These are phyloP conservation scores for Sisymbrium altissimum DNA, from an alignment of 345 rosid genomes.

Conservation along the genomic window DNA sequence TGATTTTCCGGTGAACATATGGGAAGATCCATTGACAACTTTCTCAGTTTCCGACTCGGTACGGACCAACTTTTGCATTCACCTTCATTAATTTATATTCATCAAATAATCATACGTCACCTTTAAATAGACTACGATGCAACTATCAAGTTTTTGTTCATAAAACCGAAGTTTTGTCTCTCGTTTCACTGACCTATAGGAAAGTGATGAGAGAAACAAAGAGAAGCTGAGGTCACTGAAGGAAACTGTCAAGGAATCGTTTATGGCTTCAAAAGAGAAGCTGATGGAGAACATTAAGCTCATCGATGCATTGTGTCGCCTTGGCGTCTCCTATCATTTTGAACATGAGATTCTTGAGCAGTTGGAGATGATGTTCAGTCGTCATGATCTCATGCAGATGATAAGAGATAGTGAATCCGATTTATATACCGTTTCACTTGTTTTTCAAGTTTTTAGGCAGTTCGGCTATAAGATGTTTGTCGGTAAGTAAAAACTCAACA, in stretches of 20 bases:
- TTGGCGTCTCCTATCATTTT: slow-evolving; percentile 21
- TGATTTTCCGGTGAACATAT: not conserved
- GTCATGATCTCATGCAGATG: not conserved
- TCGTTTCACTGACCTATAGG: not conserved
- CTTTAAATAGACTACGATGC: not conserved
- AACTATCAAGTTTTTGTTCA: no score
- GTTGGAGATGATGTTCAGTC: not conserved
- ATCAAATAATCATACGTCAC: no score
- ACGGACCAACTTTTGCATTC: not conserved
- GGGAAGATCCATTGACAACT: not conserved
- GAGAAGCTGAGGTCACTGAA: not conserved
- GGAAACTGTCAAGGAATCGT: not conserved
- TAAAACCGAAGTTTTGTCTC: no score
- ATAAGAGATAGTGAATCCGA: not conserved
- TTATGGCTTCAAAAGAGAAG: slow-evolving; percentile 7
- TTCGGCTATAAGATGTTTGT: not conserved
- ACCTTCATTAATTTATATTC: not conserved
- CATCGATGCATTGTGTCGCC: slow-evolving; percentile 16
- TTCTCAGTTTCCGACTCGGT: not conserved
- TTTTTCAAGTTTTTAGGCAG: slow-evolving; percentile 20
- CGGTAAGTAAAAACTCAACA: not conserved
- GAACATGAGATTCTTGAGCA: not conserved
- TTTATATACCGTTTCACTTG: not conserved
- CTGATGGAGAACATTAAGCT: not conserved
- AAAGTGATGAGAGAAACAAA: not conserved